Conservation (phyloP, 1,139 yeast genomes). For the Nadsonia commutata region DNA sequence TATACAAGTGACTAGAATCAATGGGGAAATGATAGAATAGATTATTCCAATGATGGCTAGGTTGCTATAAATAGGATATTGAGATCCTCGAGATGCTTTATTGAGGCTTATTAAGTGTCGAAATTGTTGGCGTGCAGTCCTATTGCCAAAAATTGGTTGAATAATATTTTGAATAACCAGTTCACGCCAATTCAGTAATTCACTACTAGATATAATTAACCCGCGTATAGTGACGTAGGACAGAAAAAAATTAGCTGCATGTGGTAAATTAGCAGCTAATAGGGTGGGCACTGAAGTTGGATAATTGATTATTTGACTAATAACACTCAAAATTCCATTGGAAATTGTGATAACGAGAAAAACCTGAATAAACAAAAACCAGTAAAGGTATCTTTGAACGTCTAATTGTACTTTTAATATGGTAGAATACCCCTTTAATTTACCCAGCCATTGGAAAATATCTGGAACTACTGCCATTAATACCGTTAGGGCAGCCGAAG, state of each 20-base stretch:
- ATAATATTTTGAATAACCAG: constrained; percentile 55
- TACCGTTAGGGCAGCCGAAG: constrained; percentile 65
- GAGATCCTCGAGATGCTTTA: constrained; percentile 70
- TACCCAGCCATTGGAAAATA: constrained; percentile 60
- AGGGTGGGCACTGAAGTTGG: constrained; percentile 54
- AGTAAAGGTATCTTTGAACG: constrained; percentile 78
- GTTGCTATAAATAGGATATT: constrained; percentile 72
- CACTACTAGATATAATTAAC: constrained; percentile 63
- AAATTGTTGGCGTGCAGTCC: constrained; percentile 86
- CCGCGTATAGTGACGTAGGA: constrained; percentile 61
- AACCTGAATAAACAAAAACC: constrained; percentile 76
- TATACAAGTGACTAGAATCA: constrained; percentile 53
- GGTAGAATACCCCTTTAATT: constrained; percentile 55
- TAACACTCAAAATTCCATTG: constrained; percentile 68
- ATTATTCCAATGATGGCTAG: constrained; percentile 69
- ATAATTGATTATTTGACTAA: constrained; percentile 46
- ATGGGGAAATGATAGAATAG: constrained; percentile 72
- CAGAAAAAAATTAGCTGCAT: constrained; percentile 65
- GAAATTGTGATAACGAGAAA: constrained; percentile 71
- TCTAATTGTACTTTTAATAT: constrained; percentile 57
- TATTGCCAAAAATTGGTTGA: constrained; percentile 51
- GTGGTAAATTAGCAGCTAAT: constrained; percentile 66
- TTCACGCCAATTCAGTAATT: constrained; percentile 62
- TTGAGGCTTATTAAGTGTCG: constrained; percentile 49
- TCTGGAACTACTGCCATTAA: constrained; percentile 80